A percentile compares a stretch with the other conserved stretches of the same genome.
Conservation (phyloP, 768 basidiomycete species). For the Steccherinum ochraceum region DNA sequence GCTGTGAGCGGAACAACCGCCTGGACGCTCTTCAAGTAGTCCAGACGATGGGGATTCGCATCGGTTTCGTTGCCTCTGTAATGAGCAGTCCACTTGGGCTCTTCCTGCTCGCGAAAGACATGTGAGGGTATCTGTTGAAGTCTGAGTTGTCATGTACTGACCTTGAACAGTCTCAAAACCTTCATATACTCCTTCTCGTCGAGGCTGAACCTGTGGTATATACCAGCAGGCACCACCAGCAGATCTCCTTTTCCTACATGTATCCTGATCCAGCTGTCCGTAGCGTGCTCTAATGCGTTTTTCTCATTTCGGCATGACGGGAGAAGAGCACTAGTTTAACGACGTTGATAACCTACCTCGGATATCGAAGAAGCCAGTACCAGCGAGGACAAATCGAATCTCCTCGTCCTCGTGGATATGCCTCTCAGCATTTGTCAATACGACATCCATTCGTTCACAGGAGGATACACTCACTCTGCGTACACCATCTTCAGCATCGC, state of each 20-base stretch:
- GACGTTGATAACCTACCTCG: slow-evolving; percentile 65
- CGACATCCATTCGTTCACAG: background rate
- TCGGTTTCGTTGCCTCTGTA: slow-evolving; percentile 62
- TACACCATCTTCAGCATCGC: slow-evolving; percentile 78
- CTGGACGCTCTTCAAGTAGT: slow-evolving; percentile 49
- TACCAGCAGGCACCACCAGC: slow-evolving; percentile 81
- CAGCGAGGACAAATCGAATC: slow-evolving; percentile 80
- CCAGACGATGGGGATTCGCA: slow-evolving; percentile 50
- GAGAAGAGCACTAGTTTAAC: too few species aligned
- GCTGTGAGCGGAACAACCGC: background rate
- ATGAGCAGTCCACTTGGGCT: slow-evolving; percentile 85
- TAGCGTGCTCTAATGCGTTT: slow-evolving; percentile 44
- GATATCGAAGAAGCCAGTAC: slow-evolving; percentile 92
- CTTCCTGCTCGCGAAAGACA: slow-evolving; percentile 47
- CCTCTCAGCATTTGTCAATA: slow-evolving; percentile 27
- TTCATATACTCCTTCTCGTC: slow-evolving; percentile 69
- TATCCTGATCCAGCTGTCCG: slow-evolving; percentile 78
- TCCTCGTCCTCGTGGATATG: slow-evolving; percentile 97
- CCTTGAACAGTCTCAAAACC: slow-evolving; percentile 83
- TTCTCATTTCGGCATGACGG: background rate
- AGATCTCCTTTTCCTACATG: slow-evolving; percentile 75
- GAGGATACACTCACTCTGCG: slow-evolving; percentile 51
- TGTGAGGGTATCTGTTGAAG: background rate
- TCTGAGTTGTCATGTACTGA: slow-evolving; percentile 17
- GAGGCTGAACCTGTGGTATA: slow-evolving; percentile 93